These are phyloP conservation scores for Zizania palustris DNA, from an alignment of 202 grass and related monocot genomes.

Conservation along the genomic window DNA sequence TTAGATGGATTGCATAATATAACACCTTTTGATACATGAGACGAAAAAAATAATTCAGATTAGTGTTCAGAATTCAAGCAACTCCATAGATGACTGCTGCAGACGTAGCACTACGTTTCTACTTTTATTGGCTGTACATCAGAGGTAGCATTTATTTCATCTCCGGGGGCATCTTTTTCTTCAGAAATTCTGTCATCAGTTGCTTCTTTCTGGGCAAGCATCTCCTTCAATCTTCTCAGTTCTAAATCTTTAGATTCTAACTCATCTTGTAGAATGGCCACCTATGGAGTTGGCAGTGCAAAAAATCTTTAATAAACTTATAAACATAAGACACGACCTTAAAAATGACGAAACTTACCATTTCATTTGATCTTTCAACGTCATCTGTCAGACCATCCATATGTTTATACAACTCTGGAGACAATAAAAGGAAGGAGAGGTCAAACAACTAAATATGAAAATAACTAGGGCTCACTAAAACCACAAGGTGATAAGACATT, in stretches of 20 bases:
- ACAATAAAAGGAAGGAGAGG: conserved; percentile 21
- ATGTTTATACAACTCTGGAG: conserved; percentile 81
- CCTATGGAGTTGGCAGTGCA: conserved; percentile 39
- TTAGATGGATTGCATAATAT: not conserved
- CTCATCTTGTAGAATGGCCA: conserved; percentile 79
- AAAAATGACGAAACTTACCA: conserved; percentile 49
- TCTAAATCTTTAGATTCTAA: conserved; percentile 68
- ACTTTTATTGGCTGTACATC: conserved; percentile 31
- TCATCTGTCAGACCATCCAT: conserved; percentile 91
- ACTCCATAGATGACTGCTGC: not conserved
- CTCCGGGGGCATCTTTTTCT: conserved; percentile 26
- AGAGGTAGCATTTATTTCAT: conserved; percentile 31
- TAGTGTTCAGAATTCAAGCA: not conserved
- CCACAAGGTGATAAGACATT: not conserved
- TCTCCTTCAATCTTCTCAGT: conserved; percentile 66
- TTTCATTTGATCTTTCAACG: conserved; percentile 95
- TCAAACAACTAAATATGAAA: conserved; percentile 24
- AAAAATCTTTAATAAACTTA: not conserved
- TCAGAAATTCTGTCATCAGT: not conserved
- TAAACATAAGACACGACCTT: not conserved
- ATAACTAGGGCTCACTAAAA: no score
- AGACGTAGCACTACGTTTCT: conserved; percentile 20
- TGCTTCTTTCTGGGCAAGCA: conserved; percentile 40
- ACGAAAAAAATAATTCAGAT: not conserved
- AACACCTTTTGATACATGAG: conserved; percentile 20